A percentile compares a stretch with the other conserved stretches of the same genome.
Evolutionary conservation across 2,329 filamentous ascomycete genomes (phyloP).

Genomic region (Camillea tinctor): DNA sequence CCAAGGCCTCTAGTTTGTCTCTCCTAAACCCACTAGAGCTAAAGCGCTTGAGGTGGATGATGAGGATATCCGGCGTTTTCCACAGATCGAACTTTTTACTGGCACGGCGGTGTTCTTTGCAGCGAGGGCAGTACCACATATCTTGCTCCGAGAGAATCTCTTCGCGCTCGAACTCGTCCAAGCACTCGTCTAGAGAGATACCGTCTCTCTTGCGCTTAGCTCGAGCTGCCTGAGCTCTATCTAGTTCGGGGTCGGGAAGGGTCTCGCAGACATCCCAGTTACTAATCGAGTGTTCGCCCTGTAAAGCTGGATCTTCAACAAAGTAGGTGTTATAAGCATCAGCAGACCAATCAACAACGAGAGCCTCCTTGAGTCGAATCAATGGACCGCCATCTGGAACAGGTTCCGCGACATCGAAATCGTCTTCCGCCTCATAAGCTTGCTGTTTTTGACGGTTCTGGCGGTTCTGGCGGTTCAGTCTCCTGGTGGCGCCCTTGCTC

Average conservation of each 20-base stretch:
- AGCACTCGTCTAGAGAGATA: constrained; percentile 82
- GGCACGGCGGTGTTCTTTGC: constrained; percentile 88
- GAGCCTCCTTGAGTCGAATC: constrained; percentile 76
- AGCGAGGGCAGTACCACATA: constrained; percentile 95
- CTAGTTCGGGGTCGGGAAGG: constrained; percentile 63
- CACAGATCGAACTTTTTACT: constrained; percentile 97
- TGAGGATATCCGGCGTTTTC: constrained; percentile 92
- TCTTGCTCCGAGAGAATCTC: constrained; percentile 94
- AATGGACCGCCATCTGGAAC: constrained; percentile 57
- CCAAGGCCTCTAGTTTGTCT: constrained; percentile 87
- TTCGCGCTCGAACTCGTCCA: constrained; percentile 91
- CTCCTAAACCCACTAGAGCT: constrained; percentile 78
- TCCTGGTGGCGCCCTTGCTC: constrained; percentile 49
- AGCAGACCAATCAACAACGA: constrained; percentile 82
- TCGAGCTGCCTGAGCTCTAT: constrained; percentile 61
- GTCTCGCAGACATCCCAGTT: constrained; percentile 55
- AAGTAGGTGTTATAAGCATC: constrained; percentile 73
- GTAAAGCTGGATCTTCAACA: constrained; percentile 43
- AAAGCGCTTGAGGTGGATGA: constrained; percentile 94
- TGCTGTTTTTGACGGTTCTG: constrained; percentile 32
- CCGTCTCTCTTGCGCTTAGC: constrained; percentile 68
- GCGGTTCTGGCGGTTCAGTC: constrained; percentile 27
- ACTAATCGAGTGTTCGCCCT: constrained; percentile 39
- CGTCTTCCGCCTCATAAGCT: constrained; percentile 19
- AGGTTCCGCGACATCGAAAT: constrained; percentile 35